Conservation (phyloP, 1,284 basidiomycete species). For the Mycena citricolor region DNA sequence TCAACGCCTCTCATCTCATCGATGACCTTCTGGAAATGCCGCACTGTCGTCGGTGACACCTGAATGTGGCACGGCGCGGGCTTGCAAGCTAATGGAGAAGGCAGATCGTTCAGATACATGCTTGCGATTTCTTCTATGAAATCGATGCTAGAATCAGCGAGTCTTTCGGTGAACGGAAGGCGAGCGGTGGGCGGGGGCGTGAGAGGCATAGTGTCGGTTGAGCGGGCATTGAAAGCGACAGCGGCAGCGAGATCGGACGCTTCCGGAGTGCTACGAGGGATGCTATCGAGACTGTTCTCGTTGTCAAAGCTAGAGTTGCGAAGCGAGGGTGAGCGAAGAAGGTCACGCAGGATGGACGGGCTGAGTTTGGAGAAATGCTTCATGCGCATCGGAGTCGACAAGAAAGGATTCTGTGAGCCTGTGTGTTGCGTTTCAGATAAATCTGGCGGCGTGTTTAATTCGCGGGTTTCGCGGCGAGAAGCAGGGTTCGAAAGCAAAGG, state of each 20-base stretch:
- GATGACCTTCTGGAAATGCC: conserved; percentile 22
- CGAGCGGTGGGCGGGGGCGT: conserved; percentile 20
- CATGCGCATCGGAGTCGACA: conserved; percentile 31
- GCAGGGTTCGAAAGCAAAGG: neutral
- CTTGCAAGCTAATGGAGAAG: too few relatives aligned
- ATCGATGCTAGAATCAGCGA: conserved; percentile 6
- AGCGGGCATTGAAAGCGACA: neutral
- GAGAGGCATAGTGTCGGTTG: conserved; percentile 8
- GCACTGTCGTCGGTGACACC: conserved; percentile 17
- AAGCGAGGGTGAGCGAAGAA: conserved; percentile 30
- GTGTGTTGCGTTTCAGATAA: too few relatives aligned
- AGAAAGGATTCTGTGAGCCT: conserved; percentile 25
- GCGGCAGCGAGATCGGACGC: neutral
- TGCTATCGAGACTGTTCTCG: conserved; percentile 12
- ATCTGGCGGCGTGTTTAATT: too few relatives aligned
- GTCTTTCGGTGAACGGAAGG: conserved; percentile 12
- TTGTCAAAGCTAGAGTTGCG: conserved; percentile 15
- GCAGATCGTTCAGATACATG: too few relatives aligned
- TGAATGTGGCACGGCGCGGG: too few relatives aligned
- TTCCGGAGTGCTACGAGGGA: neutral
- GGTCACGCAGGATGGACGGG: conserved; percentile 27
- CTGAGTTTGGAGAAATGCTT: conserved; percentile 32
- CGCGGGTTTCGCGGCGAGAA: too few relatives aligned
- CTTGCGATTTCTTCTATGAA: too few relatives aligned
- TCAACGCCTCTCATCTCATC: conserved; percentile 23